Conservation (phyloP, 2,329 filamentous ascomycete genomes). For the Neocucurbitaria cava region DNA sequence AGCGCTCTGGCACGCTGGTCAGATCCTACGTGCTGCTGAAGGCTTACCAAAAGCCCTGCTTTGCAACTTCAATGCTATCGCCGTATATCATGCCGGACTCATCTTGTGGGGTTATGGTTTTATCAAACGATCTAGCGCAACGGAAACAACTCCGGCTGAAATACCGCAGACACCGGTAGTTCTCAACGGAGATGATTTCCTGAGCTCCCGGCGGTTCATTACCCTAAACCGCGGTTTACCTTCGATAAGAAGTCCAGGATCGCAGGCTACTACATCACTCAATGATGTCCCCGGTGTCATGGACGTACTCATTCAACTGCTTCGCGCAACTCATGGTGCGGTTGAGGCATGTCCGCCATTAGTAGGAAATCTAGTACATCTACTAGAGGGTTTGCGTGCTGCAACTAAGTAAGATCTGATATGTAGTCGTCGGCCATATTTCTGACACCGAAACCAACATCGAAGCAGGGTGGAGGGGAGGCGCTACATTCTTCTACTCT, state of each 20-base stretch:
- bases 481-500: not conserved
- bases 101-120: slow-evolving; percentile 75
- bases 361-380: slow-evolving; percentile 70
- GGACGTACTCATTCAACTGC: slow-evolving; percentile 63
- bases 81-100: slow-evolving; percentile 71
- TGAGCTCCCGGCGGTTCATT: slow-evolving; percentile 64
- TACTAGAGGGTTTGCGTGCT: slow-evolving; percentile 67
- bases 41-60: slow-evolving; percentile 61
- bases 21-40: slow-evolving; percentile 68
- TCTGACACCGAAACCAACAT: not conserved
- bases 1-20: slow-evolving; percentile 72
- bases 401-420: slow-evolving; percentile 48
- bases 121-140: slow-evolving; percentile 43
- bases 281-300: slow-evolving; percentile 67
- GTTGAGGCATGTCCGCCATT: slow-evolving; percentile 60
- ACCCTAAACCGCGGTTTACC: slow-evolving; percentile 63
- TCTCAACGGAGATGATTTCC: slow-evolving; percentile 64
- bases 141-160: slow-evolving; percentile 40
- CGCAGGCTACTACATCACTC: slow-evolving; percentile 46
- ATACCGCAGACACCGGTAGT: slow-evolving; percentile 40
- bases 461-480: not conserved
- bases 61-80: slow-evolving; percentile 72
- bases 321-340: slow-evolving; percentile 59
- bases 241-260: slow-evolving; percentile 50
- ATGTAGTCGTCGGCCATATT: slow-evolving; percentile 9